Evolutionary conservation across 2,329 filamentous ascomycete species (phyloP), one percentile per base, ranked within the genome.

Genomic region (Beauveria sp.): DNA sequence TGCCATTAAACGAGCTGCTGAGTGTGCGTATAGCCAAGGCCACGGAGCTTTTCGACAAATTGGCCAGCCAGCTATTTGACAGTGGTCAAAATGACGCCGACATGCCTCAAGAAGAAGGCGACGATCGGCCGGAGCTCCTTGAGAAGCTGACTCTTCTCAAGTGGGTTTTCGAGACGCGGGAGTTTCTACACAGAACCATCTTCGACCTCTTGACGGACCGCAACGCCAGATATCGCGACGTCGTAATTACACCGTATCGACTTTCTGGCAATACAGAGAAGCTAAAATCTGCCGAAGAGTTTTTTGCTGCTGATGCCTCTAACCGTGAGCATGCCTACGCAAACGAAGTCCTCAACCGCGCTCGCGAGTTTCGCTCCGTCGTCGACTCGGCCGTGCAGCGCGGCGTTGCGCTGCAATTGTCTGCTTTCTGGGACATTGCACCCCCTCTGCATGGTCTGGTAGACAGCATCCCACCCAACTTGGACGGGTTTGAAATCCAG

Each of bases 371-470:
- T 70, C 82, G 90, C 66, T 81, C 83, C 52, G 84, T 94, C 7
- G 85, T 97, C 34, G 91, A 96, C 71, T 82, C 87, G 67, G 94
- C 94, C 60, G 92, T 96, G 24, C 86, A 87, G 22, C 86, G 90
- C 10, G 94, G 93, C 18, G 91, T 97, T 12, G 92, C 97, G 71
- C 84, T 91, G 60, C 94, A 97, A 74, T 82, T 97, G 2, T 92
- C 89, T 10, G 92, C 93, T 0, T 99, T 97, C 72, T 99, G 94
- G 94, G 94, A 99, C 70, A 96, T 97, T 68, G 93, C 92, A 1
- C 94, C 94, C 3, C 86, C 87, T 3, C 81, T 99, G 0, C 81
- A 88, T 28, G 82, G 86, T 18, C 79, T 97, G 52, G 82, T 96
- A 12, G 90, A 96, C 63, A 89, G 89, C 68, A 87, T 97, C 24